These are phyloP conservation scores for Inga leiocalycina DNA, from an alignment of 306 rosid species.

Conservation along the genomic window DNA sequence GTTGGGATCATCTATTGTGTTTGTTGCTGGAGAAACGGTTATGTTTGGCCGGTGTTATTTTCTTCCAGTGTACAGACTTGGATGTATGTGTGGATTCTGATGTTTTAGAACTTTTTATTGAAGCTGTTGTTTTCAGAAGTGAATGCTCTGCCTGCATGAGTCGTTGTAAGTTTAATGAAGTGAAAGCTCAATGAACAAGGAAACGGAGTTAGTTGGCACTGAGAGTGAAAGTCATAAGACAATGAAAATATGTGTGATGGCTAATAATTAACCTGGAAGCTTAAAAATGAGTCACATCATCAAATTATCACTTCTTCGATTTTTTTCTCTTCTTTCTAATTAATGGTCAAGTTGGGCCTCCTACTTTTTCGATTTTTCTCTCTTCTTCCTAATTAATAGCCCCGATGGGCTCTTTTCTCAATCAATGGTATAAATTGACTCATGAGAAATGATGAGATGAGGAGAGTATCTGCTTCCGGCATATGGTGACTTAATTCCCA, in stretches of 20 bases:
- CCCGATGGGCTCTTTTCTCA: too few species aligned
- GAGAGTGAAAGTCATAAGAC: background rate
- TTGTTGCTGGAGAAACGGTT: conserved; percentile 26
- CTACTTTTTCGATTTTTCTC: too few species aligned
- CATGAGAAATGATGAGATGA: too few species aligned
- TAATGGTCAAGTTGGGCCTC: too few species aligned
- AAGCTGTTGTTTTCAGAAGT: conserved; percentile 1
- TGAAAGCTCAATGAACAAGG: background rate
- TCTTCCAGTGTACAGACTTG: conserved; percentile 12
- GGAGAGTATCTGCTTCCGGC: too few species aligned
- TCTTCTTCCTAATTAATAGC: too few species aligned
- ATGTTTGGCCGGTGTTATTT: background rate
- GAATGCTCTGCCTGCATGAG: background rate
- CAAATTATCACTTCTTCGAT: too few species aligned
- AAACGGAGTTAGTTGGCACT: background rate
- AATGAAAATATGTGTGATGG: background rate
- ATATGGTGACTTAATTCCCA: background rate
- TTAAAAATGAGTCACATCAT: too few species aligned
- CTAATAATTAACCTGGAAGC: too few species aligned
- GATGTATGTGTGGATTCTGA: background rate
- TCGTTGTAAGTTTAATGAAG: background rate
- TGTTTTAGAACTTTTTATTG: background rate
- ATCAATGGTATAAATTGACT: too few species aligned
- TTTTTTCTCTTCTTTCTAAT: too few species aligned
- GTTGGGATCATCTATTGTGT: conserved; percentile 21